A percentile compares a stretch with the other conserved stretches of the same genome.
Conservation (phyloP, 1,284 basidiomycete genomes). For the Marasmius fiardii region DNA sequence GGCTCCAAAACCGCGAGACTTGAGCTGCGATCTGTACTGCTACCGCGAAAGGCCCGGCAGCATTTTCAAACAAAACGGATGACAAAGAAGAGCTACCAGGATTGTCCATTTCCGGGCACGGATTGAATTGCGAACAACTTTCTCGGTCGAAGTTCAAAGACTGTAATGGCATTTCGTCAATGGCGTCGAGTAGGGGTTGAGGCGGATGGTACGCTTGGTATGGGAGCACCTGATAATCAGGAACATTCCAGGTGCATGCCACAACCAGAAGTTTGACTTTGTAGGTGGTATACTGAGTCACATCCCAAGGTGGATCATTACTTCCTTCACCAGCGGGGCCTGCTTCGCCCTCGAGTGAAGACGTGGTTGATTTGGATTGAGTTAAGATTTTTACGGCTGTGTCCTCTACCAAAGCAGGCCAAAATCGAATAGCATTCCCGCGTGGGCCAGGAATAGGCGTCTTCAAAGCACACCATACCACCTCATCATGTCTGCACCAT, state of each 20-base stretch:
- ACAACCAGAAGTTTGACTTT: slow-evolving; percentile 63
- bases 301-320: slow-evolving; percentile 43
- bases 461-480: slow-evolving; percentile 69
- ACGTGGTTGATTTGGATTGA: slow-evolving; percentile 17
- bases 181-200: slow-evolving; percentile 41
- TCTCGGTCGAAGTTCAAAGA: slow-evolving; percentile 41
- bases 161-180: slow-evolving; percentile 43
- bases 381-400: slow-evolving; percentile 30
- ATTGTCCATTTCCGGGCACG: slow-evolving; percentile 28
- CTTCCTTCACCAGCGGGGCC: slow-evolving; percentile 3
- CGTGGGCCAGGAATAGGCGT: slow-evolving; percentile 43
- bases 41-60: slow-evolving; percentile 58
- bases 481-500: slow-evolving; percentile 64
- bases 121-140: slow-evolving; percentile 45
- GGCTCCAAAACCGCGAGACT: slow-evolving; percentile 58
- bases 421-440: slow-evolving; percentile 50
- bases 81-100: not conserved
- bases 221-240: slow-evolving; percentile 59
- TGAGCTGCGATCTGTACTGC: slow-evolving; percentile 65
- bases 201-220: slow-evolving; percentile 64
- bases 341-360: slow-evolving; percentile 19
- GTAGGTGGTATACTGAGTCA: slow-evolving; percentile 56
- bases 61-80: slow-evolving; percentile 32
- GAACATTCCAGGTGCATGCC: slow-evolving; percentile 39
- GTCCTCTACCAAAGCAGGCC: slow-evolving; percentile 71